Base-by-base conservation (phyloP, 208 protist genomes). In the Wallacemonas sp. region DNA sequence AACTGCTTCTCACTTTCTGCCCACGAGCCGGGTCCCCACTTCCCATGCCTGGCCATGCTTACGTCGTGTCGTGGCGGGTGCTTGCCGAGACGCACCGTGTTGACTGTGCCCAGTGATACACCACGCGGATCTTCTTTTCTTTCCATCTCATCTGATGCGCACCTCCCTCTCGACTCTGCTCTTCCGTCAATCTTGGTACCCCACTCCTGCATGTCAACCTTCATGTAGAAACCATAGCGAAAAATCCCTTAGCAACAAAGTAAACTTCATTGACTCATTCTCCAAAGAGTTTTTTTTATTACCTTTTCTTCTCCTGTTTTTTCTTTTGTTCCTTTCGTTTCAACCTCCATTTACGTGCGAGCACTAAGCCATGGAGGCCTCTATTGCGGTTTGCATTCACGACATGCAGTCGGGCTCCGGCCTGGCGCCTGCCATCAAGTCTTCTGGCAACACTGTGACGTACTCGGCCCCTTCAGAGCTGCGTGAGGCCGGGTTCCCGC, bases 331-430 rank as follows among this genome's bases (percentile, higher is more conserved):
- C 46, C 47, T 31, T 24, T 39, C 22, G 34, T 58, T 55, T 62
- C 31, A 28, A 44, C 44, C 21, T 60, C 17, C 41, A 41, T 45
- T 33, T 14, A 4, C 62, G 14, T n/a, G n/a, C n/a, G n/a, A n/a
- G n/a, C n/a, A n/a, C n/a, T n/a, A n/a, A n/a, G n/a, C 24, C 54
- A 90, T 93, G 77, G 87, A 94, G 41, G 90, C 81, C 22, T 81
- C 79, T 44, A 74, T 94, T 44, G 64, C 70, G 45, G 84, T 93
- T 41, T 91, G 77, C 68, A 65, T 84, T 2, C 87, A 96, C 63
- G 73, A 85, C 46, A 49, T 82, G 59, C 67, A 74, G 72, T 51
- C 67, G 9, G 36, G 47, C 9, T 77, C 80, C 5, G 68, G 65
- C 58, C 47, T 86, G 30, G 78, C 82, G 26, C 34, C 15, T 41